Conservation (phyloP, 148 eudicot species). For the Diospyros kaki region DNA sequence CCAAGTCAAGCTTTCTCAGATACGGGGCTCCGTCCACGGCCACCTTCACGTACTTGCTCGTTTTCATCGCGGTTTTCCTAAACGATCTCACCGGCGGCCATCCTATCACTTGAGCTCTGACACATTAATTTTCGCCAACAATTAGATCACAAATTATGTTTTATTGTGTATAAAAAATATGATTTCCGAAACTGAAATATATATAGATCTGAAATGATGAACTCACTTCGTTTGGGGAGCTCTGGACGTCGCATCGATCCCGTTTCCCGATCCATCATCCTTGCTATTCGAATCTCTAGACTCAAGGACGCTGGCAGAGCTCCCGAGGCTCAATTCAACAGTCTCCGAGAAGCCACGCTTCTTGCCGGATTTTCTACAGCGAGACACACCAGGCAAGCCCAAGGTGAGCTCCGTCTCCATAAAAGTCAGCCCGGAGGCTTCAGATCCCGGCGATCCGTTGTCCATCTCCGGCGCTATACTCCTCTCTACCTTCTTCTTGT, state of each 20-base stretch:
- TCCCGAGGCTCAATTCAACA: not conserved
- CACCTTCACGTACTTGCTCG: slow-evolving; percentile 57
- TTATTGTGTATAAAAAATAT: not conserved
- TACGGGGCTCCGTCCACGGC: slow-evolving; percentile 94
- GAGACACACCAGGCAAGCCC: slow-evolving; percentile 22
- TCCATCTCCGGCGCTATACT: slow-evolving; percentile 8
- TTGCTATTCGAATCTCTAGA: not conserved
- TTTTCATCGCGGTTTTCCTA: slow-evolving; percentile 25
- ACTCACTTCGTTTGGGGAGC: slow-evolving; percentile 10
- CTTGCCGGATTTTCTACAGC: slow-evolving; percentile 2
- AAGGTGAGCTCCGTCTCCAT: slow-evolving; percentile 29
- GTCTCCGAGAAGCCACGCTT: slow-evolving; percentile 21
- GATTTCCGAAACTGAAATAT: no score
- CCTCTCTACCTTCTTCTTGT: not conserved
- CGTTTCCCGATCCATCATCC: not conserved
- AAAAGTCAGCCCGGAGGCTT: slow-evolving; percentile 13
- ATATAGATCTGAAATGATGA: not conserved
- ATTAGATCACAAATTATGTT: no score
- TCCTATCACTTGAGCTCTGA: slow-evolving; percentile 30
- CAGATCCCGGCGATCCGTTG: slow-evolving; percentile 7
- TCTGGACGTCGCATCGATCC: not conserved
- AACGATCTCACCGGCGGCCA: slow-evolving; percentile 43
- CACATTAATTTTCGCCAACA: not conserved
- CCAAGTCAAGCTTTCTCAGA: slow-evolving; percentile 79
- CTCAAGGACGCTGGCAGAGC: not conserved